Evolutionary conservation across 2,329 filamentous ascomycete genomes (phyloP).

Genomic region (Waltergamsia citrina): DNA sequence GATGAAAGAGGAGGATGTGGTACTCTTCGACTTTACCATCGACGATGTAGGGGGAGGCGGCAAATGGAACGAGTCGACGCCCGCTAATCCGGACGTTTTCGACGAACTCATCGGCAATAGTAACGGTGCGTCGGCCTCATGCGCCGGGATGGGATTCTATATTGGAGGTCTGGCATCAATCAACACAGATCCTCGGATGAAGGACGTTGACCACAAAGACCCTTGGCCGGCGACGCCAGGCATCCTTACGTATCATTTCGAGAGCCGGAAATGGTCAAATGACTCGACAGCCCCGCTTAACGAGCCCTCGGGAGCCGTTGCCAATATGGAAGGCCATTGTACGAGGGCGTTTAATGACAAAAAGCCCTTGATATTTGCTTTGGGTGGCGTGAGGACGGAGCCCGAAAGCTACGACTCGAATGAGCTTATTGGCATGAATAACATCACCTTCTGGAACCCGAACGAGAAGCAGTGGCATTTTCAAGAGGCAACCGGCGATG

Average conservation of each 20-base stretch:
- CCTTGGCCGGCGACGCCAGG: constrained; percentile 13
- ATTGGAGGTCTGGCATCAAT: constrained; percentile 17
- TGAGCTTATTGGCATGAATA: constrained; percentile 14
- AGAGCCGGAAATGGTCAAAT: constrained; percentile 18
- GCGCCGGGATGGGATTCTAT: constrained; percentile 16
- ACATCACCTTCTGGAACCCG: constrained; percentile 21
- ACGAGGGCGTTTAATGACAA: constrained; percentile 22
- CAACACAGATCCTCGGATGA: constrained; percentile 13
- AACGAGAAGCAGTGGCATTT: constrained; percentile 21
- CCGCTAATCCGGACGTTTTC: constrained; percentile 19
- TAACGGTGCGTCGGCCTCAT: constrained; percentile 15
- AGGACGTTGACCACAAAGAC: constrained; percentile 7
- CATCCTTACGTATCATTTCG: constrained; percentile 20
- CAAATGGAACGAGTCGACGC: constrained; percentile 16
- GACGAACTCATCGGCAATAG: constrained; percentile 22
- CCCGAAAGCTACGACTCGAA: constrained; percentile 4
- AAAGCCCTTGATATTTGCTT: constrained; percentile 9
- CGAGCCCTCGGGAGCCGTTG: constrained; percentile 16
- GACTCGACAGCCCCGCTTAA: constrained; percentile 13
- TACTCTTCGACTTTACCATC: constrained; percentile 20
- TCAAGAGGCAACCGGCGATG: constrained; percentile 19
- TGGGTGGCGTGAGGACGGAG: background rate
- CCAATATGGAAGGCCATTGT: constrained; percentile 19
- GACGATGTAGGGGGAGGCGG: constrained; percentile 22
- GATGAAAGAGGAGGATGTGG: background rate